A percentile compares a stretch with the other conserved stretches of the same genome.
These are phyloP conservation scores for Pseudohyphozyma bogoriensis DNA, from an alignment of 768 basidiomycete genomes.

Conservation along the genomic window DNA sequence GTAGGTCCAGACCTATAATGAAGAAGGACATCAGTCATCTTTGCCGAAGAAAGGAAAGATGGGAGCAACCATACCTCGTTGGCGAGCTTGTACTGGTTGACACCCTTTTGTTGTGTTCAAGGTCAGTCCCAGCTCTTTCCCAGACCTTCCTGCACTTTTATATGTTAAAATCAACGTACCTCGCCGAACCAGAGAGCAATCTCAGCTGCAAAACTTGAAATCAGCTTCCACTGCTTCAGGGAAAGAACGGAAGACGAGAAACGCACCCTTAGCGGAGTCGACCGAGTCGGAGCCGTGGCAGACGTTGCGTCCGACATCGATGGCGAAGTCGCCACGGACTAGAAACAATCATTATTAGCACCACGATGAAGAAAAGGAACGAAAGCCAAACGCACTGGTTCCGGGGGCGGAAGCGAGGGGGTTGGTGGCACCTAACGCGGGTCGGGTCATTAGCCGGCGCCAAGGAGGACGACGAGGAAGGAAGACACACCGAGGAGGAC, in stretches of 20 bases:
- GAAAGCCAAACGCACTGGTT: conserved; percentile 36
- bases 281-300: conserved; percentile 55
- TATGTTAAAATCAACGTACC: not conserved
- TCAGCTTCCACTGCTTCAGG: too few relatives aligned
- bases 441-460: not conserved
- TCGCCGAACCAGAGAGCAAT: not conserved
- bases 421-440: conserved; percentile 88
- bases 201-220: not conserved
- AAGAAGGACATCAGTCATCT: not conserved
- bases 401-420: conserved; percentile 80
- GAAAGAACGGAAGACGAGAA: too few relatives aligned
- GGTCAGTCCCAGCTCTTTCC: too few relatives aligned
- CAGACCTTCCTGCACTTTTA: too few relatives aligned
- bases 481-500: conserved; percentile 29
- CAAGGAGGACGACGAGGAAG: conserved; percentile 65
- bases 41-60: too few relatives aligned
- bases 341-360: not conserved
- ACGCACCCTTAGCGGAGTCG: not conserved
- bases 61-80: not conserved
- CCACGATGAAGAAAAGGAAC: not conserved
- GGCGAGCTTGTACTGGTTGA: not conserved
- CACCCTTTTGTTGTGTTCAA: not conserved
- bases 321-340: conserved; percentile 39
- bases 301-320: conserved; percentile 90
- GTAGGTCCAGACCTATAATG: too few relatives aligned